These are phyloP conservation scores for Spathaspora gorwiae DNA, from an alignment of 805 yeast genomes.

Conservation along the genomic window DNA sequence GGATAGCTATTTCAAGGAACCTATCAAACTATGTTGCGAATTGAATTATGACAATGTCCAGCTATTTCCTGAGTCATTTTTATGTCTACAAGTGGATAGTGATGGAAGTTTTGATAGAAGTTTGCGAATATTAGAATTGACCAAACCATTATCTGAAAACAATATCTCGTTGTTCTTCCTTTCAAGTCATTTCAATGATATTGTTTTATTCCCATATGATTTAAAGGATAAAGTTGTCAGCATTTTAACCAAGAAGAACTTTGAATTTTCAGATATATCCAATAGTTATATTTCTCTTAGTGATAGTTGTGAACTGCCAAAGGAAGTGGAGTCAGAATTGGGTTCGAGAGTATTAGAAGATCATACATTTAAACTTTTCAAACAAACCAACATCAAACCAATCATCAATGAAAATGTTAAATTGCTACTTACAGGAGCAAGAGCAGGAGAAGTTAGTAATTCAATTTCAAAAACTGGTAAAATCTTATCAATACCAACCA, in stretches of 20 bases:
- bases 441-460: conserved; percentile 42
- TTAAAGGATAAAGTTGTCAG: conserved; percentile 42
- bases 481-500: conserved; percentile 23
- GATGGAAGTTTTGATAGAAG: conserved; percentile 53
- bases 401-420: conserved; percentile 34
- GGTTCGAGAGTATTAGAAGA: conserved; percentile 20
- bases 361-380: conserved; percentile 33
- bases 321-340: background rate
- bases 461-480: conserved; percentile 43
- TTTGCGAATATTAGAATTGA: conserved; percentile 50
- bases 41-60: conserved; percentile 33
- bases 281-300: conserved; percentile 34
- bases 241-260: conserved; percentile 40
- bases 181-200: conserved; percentile 60
- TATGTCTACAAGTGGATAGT: conserved; percentile 55
- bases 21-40: conserved; percentile 29
- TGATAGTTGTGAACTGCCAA: background rate
- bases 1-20: conserved; percentile 31
- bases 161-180: conserved; percentile 57
- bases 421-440: conserved; percentile 54
- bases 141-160: conserved; percentile 54
- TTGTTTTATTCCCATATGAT: conserved; percentile 51
- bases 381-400: conserved; percentile 39
- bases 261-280: conserved; percentile 41
- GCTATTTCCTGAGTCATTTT: conserved; percentile 41